These are phyloP conservation scores for Agrostemma githago DNA, from an alignment of 148 eudicot genomes.

Conservation along the genomic window DNA sequence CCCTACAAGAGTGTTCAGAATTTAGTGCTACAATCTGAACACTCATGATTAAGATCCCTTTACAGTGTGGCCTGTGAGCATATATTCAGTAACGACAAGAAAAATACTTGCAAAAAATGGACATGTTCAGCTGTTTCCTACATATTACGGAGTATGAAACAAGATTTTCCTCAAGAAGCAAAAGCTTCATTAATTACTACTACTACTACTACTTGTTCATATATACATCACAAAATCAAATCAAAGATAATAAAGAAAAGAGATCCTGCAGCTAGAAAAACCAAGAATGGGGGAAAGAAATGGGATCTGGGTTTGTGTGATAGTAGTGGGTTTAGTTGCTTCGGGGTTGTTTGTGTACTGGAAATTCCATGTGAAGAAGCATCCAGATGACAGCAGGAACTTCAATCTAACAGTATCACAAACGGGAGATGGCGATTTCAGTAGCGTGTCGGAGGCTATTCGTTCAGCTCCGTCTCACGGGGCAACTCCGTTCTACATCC, in stretches of 20 bases:
- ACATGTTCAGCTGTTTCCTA: constrained; percentile 9
- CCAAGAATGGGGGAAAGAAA: constrained; percentile 13
- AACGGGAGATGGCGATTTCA: constrained; percentile 19
- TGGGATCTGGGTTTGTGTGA: constrained; percentile 11
- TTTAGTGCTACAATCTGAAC: background rate
- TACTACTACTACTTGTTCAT: background rate
- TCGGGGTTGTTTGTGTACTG: constrained; percentile 11
- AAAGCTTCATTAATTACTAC: background rate
- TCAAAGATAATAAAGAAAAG: background rate
- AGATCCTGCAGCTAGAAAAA: background rate
- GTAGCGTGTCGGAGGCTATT: constrained; percentile 22
- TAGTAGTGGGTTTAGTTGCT: background rate
- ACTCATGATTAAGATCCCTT: constrained; percentile 5
- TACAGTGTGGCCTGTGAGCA: constrained; percentile 11
- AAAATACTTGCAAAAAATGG: background rate
- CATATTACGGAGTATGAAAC: background rate
- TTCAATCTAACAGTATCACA: constrained; percentile 24
- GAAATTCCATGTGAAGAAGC: background rate
- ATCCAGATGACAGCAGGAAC: background rate
- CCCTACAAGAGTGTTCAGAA: too few species aligned
- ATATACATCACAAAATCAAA: background rate
- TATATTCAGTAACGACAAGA: constrained; percentile 1
- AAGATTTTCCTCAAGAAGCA: background rate
- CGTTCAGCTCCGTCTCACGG: constrained; percentile 22
- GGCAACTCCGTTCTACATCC: constrained; percentile 13